Evolutionary conservation across 179 eudicot species (phyloP).

Genomic region (Kewa caespitosa): DNA sequence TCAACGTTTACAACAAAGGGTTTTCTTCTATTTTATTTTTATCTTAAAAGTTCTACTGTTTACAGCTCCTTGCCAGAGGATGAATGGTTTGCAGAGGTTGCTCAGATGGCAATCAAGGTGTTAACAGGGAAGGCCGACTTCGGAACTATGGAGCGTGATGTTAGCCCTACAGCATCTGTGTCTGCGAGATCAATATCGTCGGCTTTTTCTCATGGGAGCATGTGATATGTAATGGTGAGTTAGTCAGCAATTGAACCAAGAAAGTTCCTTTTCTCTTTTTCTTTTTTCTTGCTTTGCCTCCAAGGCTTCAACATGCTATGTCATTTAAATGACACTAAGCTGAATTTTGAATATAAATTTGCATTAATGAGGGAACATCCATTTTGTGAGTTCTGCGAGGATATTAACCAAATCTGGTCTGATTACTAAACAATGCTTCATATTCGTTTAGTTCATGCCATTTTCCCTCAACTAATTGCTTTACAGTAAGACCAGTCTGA

Average conservation of each 20-base stretch:
- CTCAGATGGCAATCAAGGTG: constrained; percentile 80
- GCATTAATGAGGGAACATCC: too few species aligned
- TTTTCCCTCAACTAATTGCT: too few species aligned
- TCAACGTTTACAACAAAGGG: too few species aligned
- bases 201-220: constrained; percentile 32
- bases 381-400: not conserved
- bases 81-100: constrained; percentile 92
- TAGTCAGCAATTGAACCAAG: not conserved
- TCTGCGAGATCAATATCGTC: constrained; percentile 40
- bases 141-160: constrained; percentile 40
- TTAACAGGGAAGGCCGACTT: constrained; percentile 59
- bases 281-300: too few species aligned
- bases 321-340: not conserved
- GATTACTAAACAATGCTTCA: too few species aligned
- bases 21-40: too few species aligned
- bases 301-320: not conserved
- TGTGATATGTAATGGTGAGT: not conserved
- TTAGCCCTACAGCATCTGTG: constrained; percentile 63
- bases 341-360: not conserved
- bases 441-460: too few species aligned
- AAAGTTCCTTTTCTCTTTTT: not conserved
- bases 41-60: too few species aligned
- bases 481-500: too few species aligned
- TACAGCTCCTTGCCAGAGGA: constrained; percentile 86
- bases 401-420: not conserved